Percentiles rank a stretch among this genome's conserved stretches.
These are phyloP conservation scores for Trypanosoma avium DNA, from an alignment of 208 protist species.

Conservation along the genomic window DNA sequence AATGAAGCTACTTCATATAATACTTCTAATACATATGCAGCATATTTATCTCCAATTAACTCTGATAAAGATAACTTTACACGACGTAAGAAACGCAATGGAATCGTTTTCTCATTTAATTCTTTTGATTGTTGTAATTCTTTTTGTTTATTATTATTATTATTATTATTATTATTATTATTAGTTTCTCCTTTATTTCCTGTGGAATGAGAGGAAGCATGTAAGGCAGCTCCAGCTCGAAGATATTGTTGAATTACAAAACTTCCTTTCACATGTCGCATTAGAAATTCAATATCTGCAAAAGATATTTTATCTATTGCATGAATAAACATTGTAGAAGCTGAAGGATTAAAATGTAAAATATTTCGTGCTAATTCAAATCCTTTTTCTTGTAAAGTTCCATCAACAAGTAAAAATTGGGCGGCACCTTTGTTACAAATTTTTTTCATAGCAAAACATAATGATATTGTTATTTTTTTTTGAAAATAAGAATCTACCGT, in stretches of 20 bases:
- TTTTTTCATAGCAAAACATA: conserved; percentile 42
- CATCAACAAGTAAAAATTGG: conserved; percentile 72
- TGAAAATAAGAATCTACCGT: conserved; percentile 51
- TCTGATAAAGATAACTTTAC: conserved; percentile 41
- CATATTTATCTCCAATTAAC: conserved; percentile 64
- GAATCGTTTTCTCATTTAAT: conserved; percentile 13
- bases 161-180: no score
- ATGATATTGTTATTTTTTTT: conserved; percentile 29
- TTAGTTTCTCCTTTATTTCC: no score
- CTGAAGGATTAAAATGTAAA: conserved; percentile 62
- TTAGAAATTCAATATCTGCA: conserved; percentile 51
- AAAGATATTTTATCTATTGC: conserved; percentile 68
- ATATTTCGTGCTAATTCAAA: conserved; percentile 71
- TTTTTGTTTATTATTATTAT: no score
- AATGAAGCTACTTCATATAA: conserved; percentile 70
- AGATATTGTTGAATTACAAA: conserved; percentile 82
- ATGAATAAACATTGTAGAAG: conserved; percentile 57
- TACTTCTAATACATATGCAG: conserved; percentile 69
- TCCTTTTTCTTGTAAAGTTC: conserved; percentile 47
- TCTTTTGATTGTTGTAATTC: no score
- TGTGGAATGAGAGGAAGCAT: conserved; percentile 13
- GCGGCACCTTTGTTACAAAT: conserved; percentile 46
- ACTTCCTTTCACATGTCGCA: conserved; percentile 58
- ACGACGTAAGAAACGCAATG: conserved; percentile 60
- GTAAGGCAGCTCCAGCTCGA: conserved; percentile 27